These are phyloP conservation scores for Jatropha podagrica DNA, from an alignment of 441 rosid species.

Conservation along the genomic window DNA sequence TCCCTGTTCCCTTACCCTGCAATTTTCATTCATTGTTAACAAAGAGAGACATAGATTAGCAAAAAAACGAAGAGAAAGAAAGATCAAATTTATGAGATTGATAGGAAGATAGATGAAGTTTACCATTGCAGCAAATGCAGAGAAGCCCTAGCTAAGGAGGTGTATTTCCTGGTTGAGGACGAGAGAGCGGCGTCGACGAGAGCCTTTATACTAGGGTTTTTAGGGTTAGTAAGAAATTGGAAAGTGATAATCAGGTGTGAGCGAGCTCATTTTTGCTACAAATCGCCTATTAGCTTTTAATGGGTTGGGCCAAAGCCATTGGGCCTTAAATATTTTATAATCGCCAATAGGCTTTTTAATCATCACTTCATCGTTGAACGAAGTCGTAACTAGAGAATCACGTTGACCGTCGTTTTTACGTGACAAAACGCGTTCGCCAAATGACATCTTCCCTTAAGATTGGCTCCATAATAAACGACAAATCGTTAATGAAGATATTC, in stretches of 20 bases:
- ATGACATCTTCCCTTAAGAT: no score
- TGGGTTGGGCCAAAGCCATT: neutral
- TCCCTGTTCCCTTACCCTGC: constrained; percentile 96
- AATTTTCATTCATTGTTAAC: neutral
- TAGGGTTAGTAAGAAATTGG: neutral
- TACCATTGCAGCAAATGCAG: constrained; percentile 36
- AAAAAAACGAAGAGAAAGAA: no score
- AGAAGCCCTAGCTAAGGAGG: constrained; percentile 19
- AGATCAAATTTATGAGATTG: neutral
- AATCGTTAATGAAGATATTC: neutral
- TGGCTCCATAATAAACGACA: no score
- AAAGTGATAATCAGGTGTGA: neutral
- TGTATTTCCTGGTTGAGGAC: neutral
- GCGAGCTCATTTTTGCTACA: neutral
- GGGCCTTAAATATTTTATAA: neutral
- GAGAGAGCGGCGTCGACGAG: neutral
- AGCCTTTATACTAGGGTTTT: constrained; percentile 14
- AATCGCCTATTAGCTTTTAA: neutral
- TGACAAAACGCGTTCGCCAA: no score
- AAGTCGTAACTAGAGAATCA: no score
- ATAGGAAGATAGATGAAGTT: neutral
- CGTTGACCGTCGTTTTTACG: no score
- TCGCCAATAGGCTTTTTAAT: no score
- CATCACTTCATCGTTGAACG: no score
- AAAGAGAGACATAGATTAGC: neutral